Percentiles rank a stretch among this genome's conserved stretches.
Conservation (phyloP, 2,329 filamentous ascomycete genomes). For the Fusarium pseudograminearum region DNA sequence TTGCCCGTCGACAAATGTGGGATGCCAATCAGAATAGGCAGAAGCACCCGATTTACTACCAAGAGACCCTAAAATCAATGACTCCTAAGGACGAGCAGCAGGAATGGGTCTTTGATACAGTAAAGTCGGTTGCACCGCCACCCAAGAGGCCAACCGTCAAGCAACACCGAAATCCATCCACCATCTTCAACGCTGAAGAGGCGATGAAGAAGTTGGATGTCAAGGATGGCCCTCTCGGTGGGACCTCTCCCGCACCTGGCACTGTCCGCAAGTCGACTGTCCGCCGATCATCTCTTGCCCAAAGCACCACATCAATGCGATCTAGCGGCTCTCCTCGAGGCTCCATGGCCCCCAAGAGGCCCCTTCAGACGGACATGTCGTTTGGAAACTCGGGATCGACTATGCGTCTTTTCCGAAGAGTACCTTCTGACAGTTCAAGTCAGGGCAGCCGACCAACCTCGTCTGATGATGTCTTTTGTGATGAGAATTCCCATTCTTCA, state of each 20-base stretch:
- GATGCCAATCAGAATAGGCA: slow-evolving; percentile 78
- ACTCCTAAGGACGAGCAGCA: slow-evolving; percentile 77
- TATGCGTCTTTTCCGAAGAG: slow-evolving; percentile 89
- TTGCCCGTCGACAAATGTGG: slow-evolving; percentile 84
- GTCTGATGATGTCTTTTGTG: slow-evolving; percentile 59
- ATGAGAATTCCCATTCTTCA: slow-evolving; percentile 75
- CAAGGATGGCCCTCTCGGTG: slow-evolving; percentile 70
- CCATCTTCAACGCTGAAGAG: slow-evolving; percentile 69
- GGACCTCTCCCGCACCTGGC: slow-evolving; percentile 63
- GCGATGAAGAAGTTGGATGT: slow-evolving; percentile 70
- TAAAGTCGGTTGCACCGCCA: slow-evolving; percentile 73
- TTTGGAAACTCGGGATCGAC: slow-evolving; percentile 95
- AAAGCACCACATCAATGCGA: slow-evolving; percentile 48
- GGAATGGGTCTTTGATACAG: slow-evolving; percentile 95
- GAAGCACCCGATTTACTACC: slow-evolving; percentile 85
- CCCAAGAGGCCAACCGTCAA: slow-evolving; percentile 67
- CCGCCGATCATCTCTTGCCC: slow-evolving; percentile 60
- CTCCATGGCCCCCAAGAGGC: slow-evolving; percentile 72
- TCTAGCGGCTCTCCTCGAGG: slow-evolving; percentile 59
- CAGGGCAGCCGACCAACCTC: slow-evolving; percentile 54
- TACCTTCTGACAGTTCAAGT: slow-evolving; percentile 75
- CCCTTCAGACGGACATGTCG: slow-evolving; percentile 88
- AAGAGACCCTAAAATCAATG: slow-evolving; percentile 86
- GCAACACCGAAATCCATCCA: slow-evolving; percentile 66
- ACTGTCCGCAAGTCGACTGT: slow-evolving; percentile 73